Evolutionary conservation across 306 rosid genomes (phyloP), one percentile per base, ranked within the genome.

Genomic region (Aeschynomene evenia): DNA sequence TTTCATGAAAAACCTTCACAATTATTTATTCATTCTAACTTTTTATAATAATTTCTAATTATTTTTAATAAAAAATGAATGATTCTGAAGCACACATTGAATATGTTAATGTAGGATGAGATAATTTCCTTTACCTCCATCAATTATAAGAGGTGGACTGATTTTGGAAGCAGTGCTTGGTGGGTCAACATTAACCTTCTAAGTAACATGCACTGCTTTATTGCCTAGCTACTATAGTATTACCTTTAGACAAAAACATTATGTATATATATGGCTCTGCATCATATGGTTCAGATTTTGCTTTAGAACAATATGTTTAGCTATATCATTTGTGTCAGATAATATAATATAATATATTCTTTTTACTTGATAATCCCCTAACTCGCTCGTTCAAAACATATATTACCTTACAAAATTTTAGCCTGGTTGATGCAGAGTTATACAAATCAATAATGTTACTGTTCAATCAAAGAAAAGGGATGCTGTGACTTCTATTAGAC

Each of bases 141-240:
- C 81, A 75, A 78, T 78, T 78, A 66, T 74, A 20, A 24, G 22
- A 59, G 73, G 75, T 75, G 67, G 80, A 76, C 71, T 71, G 71
- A 71, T 75, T 79, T 75, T 1, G 71, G 81, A 71, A 71, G 65
- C 76, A 53, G 67, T 42, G 82, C 75, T 43, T 83, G 75, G 84
- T 83, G 84, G 84, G 87, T 76, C 84, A 63, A 74, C 58, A 68
- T 75, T 66, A 72, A 67, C 58, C 71, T 72, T 79, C 53, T 34
- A 23, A 68, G 74, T 83, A 83, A 83, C 87, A 79, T 83, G 87
- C 79, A 40, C 43, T 72, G 82, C 77, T 83, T 79, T 49, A 14
- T 72, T 76, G 69, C 82, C 58, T 56, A n/a, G n/a, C n/a, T n/a
- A n/a, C n/a, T n/a, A n/a, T n/a, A n/a, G n/a, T n/a, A n/a, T n/a